A percentile compares a stretch with the other conserved stretches of the same genome.
Conservation (phyloP, 345 rosid species). For the Geranium brycei region DNA sequence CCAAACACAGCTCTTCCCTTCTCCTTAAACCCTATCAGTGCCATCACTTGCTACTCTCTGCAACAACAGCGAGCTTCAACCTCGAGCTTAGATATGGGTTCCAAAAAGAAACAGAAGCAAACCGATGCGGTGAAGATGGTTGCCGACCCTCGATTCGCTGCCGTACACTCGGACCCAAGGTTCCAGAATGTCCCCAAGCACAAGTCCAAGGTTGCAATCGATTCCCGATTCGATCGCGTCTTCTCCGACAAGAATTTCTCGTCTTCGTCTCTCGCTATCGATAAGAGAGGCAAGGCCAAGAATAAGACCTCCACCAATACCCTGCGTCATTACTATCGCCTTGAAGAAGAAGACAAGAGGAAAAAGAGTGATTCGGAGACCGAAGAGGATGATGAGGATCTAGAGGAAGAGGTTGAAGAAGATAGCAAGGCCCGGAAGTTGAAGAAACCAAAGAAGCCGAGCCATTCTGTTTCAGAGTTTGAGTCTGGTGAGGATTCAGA, state of each 20-base stretch:
- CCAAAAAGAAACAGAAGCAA: slow-evolving; percentile 12
- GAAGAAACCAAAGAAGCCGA: neutral
- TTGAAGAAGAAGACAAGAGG: slow-evolving; percentile 23
- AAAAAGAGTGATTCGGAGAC: slow-evolving; percentile 18
- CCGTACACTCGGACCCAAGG: slow-evolving; percentile 66
- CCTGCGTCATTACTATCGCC: slow-evolving; percentile 55
- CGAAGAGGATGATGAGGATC: slow-evolving; percentile 7
- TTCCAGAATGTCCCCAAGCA: slow-evolving; percentile 64
- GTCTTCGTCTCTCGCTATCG: slow-evolving; percentile 43
- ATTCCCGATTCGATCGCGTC: slow-evolving; percentile 51
- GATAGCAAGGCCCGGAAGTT: neutral
- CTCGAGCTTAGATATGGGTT: slow-evolving; percentile 18
- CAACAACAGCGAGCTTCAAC: neutral
- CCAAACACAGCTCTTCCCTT: slow-evolving; percentile 4
- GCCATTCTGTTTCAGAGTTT: neutral
- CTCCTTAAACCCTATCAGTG: slow-evolving; percentile 8
- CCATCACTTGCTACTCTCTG: neutral
- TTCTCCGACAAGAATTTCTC: slow-evolving; percentile 49
- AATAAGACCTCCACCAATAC: slow-evolving; percentile 20
- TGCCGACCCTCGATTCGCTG: slow-evolving; percentile 53
- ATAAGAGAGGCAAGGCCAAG: slow-evolving; percentile 71
- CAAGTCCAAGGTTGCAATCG: slow-evolving; percentile 54
- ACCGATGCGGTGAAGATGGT: slow-evolving; percentile 21
- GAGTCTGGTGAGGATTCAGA: slow-evolving; percentile 4
- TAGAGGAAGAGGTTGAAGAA: slow-evolving; percentile 14